These are phyloP conservation scores for Cichorium intybus DNA, from an alignment of 140 eudicot species.

Conservation along the genomic window DNA sequence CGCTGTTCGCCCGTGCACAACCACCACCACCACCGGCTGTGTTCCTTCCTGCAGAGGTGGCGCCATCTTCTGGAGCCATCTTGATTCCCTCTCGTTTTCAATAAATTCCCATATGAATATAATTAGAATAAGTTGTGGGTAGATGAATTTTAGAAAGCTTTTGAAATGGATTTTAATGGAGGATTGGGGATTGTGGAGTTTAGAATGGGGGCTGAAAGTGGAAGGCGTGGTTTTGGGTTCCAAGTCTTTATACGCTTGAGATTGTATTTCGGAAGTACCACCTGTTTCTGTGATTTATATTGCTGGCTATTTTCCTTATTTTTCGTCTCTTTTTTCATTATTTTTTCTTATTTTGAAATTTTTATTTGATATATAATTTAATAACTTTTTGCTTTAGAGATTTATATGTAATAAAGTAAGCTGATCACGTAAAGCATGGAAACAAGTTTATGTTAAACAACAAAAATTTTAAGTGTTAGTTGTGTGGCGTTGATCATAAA, in stretches of 20 bases:
- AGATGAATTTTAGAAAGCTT: background rate
- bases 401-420: too few relatives aligned
- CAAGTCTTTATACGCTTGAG: constrained; percentile 38
- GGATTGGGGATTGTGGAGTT: constrained; percentile 14
- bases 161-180: background rate
- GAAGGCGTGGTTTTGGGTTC: constrained; percentile 32
- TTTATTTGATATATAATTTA: background rate
- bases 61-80: constrained; percentile 53
- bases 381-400: background rate
- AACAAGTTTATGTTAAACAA: too few relatives aligned
- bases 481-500: too few relatives aligned
- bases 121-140: background rate
- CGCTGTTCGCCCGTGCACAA: constrained; percentile 10
- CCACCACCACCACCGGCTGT: constrained; percentile 19
- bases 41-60: constrained; percentile 13
- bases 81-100: background rate
- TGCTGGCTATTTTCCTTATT: constrained; percentile 30
- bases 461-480: too few relatives aligned
- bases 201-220: constrained; percentile 36
- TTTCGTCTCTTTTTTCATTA: constrained; percentile 9
- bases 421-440: too few relatives aligned
- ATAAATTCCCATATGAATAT: background rate
- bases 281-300: constrained; percentile 29
- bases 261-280: constrained; percentile 39
- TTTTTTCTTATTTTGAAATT: background rate